These are phyloP conservation scores for Paracoccidioides lutzii DNA, from an alignment of 2,329 filamentous ascomycete genomes.

Conservation along the genomic window DNA sequence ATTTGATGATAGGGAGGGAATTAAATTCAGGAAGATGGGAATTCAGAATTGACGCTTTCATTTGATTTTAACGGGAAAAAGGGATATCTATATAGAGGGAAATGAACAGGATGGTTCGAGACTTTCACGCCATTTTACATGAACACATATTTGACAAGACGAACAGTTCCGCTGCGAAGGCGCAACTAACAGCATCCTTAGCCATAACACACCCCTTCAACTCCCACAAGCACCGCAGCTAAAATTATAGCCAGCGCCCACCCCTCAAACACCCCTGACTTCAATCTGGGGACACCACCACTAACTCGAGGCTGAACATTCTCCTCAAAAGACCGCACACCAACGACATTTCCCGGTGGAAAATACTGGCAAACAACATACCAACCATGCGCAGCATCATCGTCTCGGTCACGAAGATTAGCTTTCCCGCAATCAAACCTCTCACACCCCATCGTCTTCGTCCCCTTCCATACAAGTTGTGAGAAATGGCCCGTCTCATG, in stretches of 20 bases:
- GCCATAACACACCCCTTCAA: not conserved
- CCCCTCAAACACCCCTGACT: not conserved
- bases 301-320: constrained; percentile 19
- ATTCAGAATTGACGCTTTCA: not conserved
- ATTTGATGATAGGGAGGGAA: not conserved
- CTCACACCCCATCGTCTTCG: constrained; percentile 47
- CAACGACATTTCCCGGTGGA: constrained; percentile 50
- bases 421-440: constrained; percentile 29
- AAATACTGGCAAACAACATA: constrained; percentile 60
- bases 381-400: constrained; percentile 40
- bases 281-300: not conserved
- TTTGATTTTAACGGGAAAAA: not conserved
- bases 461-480: constrained; percentile 57
- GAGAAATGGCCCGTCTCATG: constrained; percentile 57
- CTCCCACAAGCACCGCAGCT: not conserved
- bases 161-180: not conserved
- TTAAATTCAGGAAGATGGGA: not conserved
- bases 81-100: not conserved
- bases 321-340: constrained; percentile 10
- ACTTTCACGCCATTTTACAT: not conserved
- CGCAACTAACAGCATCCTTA: not conserved
- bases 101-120: not conserved
- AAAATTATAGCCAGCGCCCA: not conserved
- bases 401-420: constrained; percentile 23
- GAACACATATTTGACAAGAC: not conserved